Evolutionary conservation across 1,284 basidiomycete species (phyloP).

Genomic region (Macrocystidia cucumis): DNA sequence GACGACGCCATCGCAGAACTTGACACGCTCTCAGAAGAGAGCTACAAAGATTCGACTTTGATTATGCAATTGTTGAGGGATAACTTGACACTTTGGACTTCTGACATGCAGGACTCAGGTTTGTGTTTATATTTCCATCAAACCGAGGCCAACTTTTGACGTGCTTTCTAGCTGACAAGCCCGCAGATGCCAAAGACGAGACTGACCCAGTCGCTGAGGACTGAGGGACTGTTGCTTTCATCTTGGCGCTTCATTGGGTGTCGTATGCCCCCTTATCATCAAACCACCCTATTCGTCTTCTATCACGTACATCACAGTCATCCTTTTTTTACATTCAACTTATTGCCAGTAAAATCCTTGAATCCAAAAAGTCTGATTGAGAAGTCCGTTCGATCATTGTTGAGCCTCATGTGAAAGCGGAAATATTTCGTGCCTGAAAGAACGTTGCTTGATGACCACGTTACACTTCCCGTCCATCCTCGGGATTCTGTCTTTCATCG

Average conservation of each 20-base stretch:
- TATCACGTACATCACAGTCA: no score
- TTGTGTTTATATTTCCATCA: slow-evolving; percentile 21
- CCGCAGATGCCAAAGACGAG: slow-evolving; percentile 61
- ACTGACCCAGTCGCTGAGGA: slow-evolving; percentile 51
- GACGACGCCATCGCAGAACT: slow-evolving; percentile 99
- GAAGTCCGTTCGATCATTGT: no score
- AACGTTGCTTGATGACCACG: slow-evolving; percentile 4
- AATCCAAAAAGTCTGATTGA: no score
- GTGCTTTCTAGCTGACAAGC: slow-evolving; percentile 47
- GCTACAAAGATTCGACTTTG: slow-evolving; percentile 97
- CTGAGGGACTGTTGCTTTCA: slow-evolving; percentile 23
- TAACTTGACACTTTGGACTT: slow-evolving; percentile 98
- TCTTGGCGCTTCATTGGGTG: not conserved
- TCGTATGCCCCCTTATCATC: no score
- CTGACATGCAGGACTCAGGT: slow-evolving; percentile 92
- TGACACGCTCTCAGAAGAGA: slow-evolving; percentile 98
- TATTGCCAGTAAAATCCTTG: no score
- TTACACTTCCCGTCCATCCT: slow-evolving; percentile 10
- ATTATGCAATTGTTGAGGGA: slow-evolving; percentile 99
- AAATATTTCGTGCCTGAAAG: not conserved
- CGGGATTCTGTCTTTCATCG: slow-evolving; percentile 20
- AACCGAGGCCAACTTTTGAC: slow-evolving; percentile 8
- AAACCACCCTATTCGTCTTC: no score
- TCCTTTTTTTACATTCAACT: no score
- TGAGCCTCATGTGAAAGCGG: no score